Conservation (phyloP, 2,329 filamentous ascomycete species). For the Cyphellophora europaea region DNA sequence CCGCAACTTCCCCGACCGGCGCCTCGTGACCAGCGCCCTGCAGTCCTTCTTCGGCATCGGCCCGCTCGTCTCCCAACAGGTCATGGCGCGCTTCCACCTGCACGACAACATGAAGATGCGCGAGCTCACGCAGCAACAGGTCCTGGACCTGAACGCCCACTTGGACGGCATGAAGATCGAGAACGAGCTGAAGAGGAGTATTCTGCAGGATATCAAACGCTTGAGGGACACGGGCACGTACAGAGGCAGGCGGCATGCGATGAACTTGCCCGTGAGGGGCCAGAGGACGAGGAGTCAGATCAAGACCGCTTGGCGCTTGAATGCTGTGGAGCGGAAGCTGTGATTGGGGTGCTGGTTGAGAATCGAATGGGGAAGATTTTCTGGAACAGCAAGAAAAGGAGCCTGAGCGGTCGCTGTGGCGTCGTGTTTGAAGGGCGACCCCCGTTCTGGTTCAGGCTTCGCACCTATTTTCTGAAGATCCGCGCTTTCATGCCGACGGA, state of each 20-base stretch:
- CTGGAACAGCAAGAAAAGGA: no score
- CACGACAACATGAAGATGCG: conserved; percentile 74
- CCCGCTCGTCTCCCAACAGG: conserved; percentile 55
- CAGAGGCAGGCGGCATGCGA: conserved; percentile 80
- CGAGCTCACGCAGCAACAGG: conserved; percentile 62
- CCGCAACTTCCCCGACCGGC: conserved; percentile 73
- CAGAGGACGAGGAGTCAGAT: conserved; percentile 77
- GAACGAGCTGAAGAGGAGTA: conserved; percentile 67
- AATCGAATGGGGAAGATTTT: no score
- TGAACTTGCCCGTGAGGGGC: conserved; percentile 83
- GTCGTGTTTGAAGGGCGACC: no score
- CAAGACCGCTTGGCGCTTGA: conserved; percentile 49
- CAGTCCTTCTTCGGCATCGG: conserved; percentile 82
- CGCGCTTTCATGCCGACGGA: no score
- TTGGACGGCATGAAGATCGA: conserved; percentile 89
- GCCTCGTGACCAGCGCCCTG: conserved; percentile 67
- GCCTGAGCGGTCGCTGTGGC: no score
- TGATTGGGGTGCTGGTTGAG: conserved; percentile 19
- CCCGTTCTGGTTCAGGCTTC: no score
- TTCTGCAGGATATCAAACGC: conserved; percentile 77
- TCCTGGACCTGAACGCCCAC: conserved; percentile 74
- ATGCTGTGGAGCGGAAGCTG: conserved; percentile 46
- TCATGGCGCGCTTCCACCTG: conserved; percentile 85
- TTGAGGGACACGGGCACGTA: conserved; percentile 87
- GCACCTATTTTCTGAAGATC: no score